Conservation (phyloP, 1,284 basidiomycete species). For the Fomitopsis schrenkii region DNA sequence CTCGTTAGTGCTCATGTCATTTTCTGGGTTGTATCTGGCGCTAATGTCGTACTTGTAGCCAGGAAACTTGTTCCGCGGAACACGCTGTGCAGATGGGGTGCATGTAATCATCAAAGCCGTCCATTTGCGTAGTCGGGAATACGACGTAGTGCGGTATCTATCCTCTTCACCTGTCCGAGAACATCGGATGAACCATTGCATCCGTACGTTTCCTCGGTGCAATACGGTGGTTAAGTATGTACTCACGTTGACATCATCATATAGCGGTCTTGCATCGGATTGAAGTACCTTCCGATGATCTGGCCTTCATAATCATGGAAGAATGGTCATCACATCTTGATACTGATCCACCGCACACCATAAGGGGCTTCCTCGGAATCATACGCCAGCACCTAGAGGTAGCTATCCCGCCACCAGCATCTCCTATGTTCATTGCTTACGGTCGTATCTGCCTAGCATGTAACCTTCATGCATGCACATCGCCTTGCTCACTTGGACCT, state of each 20-base stretch:
- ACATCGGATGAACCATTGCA: conserved; percentile 69
- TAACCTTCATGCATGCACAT: conserved; percentile 64
- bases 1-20: conserved; percentile 42
- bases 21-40: background rate
- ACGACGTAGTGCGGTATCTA: conserved; percentile 50
- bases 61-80: conserved; percentile 68
- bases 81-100: conserved; percentile 41
- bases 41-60: conserved; percentile 38
- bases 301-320: conserved; percentile 74
- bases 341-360: conserved; percentile 44
- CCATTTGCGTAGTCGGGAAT: conserved; percentile 56
- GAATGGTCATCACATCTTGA: conserved; percentile 68
- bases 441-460: conserved; percentile 40
- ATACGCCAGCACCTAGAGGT: conserved; percentile 67
- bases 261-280: conserved; percentile 64
- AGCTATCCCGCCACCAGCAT: background rate
- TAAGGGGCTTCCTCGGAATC: conserved; percentile 50
- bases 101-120: conserved; percentile 68
- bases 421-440: conserved; percentile 3
- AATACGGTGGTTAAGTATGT: background rate
- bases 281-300: conserved; percentile 43
- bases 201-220: conserved; percentile 40
- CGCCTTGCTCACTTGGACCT: conserved; percentile 68
- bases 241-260: background rate
- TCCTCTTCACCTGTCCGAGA: conserved; percentile 46